Evolutionary conservation across 352 stramenopile genomes (phyloP).

Genomic region (Phytophthora cryptogea): DNA sequence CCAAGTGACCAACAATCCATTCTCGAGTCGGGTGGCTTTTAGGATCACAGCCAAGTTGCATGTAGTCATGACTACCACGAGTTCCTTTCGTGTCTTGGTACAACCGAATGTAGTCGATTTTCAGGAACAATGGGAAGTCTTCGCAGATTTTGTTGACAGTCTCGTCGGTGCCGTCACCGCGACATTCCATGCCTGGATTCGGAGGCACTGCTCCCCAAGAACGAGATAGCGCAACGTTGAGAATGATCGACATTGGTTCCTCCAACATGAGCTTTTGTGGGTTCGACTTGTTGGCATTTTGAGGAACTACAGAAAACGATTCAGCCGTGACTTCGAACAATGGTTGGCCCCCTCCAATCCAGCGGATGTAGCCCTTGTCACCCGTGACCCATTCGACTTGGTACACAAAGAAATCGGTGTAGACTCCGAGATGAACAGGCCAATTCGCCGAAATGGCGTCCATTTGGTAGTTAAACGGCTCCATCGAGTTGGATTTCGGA

Average conservation of each 20-base stretch:
- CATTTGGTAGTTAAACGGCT: conserved; percentile 80
- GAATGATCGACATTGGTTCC: conserved; percentile 59
- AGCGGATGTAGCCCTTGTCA: conserved; percentile 62
- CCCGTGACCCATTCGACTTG: conserved; percentile 80
- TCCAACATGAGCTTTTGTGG: conserved; percentile 51
- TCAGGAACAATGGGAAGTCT: conserved; percentile 55
- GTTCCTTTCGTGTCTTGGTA: conserved; percentile 61
- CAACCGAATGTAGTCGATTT: conserved; percentile 87
- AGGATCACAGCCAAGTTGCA: conserved; percentile 43
- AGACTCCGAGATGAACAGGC: conserved; percentile 61
- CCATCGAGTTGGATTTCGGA: conserved; percentile 48
- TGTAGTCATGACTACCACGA: conserved; percentile 14
- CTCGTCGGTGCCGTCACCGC: conserved; percentile 27
- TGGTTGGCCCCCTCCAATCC: conserved; percentile 53
- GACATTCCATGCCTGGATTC: conserved; percentile 37
- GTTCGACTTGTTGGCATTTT: conserved; percentile 49
- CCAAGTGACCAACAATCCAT: conserved; percentile 42
- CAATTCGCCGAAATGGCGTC: conserved; percentile 83
- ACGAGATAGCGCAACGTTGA: conserved; percentile 56
- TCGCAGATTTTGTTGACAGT: conserved; percentile 46
- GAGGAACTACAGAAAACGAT: conserved; percentile 47
- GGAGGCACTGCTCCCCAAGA: conserved; percentile 43
- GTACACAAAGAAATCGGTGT: conserved; percentile 64
- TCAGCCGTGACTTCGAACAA: conserved; percentile 67
- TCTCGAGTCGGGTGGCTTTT: conserved; percentile 34